Base-by-base conservation (phyloP, 2,329 filamentous ascomycete species). In the Orbilia brochopaga region DNA sequence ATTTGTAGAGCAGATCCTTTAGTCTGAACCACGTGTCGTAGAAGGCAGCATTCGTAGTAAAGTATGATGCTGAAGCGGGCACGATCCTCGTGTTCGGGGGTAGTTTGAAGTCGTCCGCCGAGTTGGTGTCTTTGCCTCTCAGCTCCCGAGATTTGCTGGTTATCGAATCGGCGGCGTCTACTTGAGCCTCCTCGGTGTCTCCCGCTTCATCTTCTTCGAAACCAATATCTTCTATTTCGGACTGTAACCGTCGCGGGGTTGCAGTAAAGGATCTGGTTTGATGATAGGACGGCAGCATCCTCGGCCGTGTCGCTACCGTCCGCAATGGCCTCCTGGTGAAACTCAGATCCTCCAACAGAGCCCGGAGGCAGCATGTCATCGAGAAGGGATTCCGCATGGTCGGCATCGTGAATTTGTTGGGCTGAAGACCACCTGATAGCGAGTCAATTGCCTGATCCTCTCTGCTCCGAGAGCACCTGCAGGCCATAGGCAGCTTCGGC, bases 21-120 rank as follows among this genome's bases (percentile, higher is more conserved):
- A 99, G 84, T 51, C 83, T 82, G 75, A 97, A 85, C 76, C 90
- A 86, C 77, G 90, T 86, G 81, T 99, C 94, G 80, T 89, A 94
- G 83, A 96, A 97, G 61, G 85, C 83, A 1, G 92, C 90, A 73
- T 88, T 88, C 58, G 89, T 89, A 58, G 91, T 92, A 82, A 97
- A 99, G 81, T 99, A 99, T n/a, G 93, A 94, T 1, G 91, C 88
- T 37, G 92, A 96, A 24, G 85, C 84, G 19, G 94, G 94, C 37
- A 97, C 82, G 21, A 95, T 51, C 56, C 67, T 60, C 11, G 54
- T 13, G 1, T 52, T 35, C 8, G 42, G 40, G 24, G 67, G 67
- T 37, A 72, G 44, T 51, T 44, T 17, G 24, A 72, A 72, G 5
- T 53, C 60, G 5, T 60, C 62, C 40, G 59, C 32, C 17, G 23